phyloP scores from a whole-genome alignment of 352 stramenopile genomes.

The Aphanomyces stellatus region DNA sequence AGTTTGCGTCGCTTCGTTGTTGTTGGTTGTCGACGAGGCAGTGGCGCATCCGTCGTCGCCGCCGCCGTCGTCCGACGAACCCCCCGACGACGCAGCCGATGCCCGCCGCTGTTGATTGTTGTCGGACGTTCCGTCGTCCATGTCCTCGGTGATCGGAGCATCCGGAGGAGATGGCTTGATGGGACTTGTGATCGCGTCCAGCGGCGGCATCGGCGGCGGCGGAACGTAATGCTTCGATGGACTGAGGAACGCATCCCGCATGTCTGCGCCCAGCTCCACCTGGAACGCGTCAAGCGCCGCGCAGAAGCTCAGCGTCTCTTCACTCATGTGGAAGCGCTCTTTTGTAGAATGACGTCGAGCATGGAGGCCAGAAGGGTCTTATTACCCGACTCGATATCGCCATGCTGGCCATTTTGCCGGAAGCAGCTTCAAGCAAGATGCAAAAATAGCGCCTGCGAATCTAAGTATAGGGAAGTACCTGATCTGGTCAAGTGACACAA shows the following conservation, averaged over 20 bases:
- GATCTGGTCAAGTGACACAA: too few relatives aligned
- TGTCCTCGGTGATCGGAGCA: too few relatives aligned
- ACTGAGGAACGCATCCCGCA: slow-evolving; percentile 1
- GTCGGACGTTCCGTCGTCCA: too few relatives aligned
- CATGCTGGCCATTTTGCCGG: too few relatives aligned
- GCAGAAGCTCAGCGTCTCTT: not conserved
- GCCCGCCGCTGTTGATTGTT: not conserved
- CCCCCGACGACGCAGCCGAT: not conserved
- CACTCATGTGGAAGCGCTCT: not conserved
- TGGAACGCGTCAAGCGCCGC: slow-evolving; percentile 1
- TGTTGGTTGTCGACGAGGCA: not conserved
- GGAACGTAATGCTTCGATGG: not conserved
- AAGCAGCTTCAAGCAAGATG: too few relatives aligned
- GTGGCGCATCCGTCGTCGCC: not conserved
- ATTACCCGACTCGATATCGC: too few relatives aligned
- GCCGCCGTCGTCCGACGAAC: not conserved
- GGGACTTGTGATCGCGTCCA: too few relatives aligned
- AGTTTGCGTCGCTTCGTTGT: not conserved
- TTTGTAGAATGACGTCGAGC: not conserved
- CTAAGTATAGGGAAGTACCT: too few relatives aligned
- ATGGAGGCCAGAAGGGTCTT: too few relatives aligned
- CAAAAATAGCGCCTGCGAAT: too few relatives aligned
- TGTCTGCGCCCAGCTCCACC: not conserved
- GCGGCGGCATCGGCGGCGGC: too few relatives aligned
- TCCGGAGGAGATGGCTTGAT: too few relatives aligned